Evolutionary conservation across 345 rosid species (phyloP), one percentile per base, ranked within the genome.

Genomic region (Carallia pectinifolia): DNA sequence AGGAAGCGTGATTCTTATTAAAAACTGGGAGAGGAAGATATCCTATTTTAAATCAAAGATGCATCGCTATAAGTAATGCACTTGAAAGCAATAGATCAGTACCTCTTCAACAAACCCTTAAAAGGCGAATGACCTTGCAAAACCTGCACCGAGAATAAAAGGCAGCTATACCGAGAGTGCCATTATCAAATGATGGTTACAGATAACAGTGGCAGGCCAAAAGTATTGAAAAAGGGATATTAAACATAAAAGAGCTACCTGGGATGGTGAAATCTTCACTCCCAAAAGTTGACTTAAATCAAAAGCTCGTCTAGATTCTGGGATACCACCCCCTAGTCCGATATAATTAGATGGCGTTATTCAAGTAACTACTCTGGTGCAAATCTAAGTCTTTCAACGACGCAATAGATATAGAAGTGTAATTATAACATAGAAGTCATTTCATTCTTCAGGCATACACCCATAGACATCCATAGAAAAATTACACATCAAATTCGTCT

Each of bases 71-170:
- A 44, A 53, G 53, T 54, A 19, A 62, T 5, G 48, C n/a, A n/a
- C 31, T 31, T 44, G 44, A 66, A 65, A 63, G 53, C 64, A 19
- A 60, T 48, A 30, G 53, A 33, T 31, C 29, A 29, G 31, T 64
- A 80, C 83, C 84, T 80, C 47, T 74, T 63, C 75, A 80, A 58
- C 58, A 85, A 76, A 72, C 68, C 76, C 69, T 73, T 82, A 37
- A 82, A 85, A 58, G 88, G 75, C 0, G 85, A 74, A 59, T 82
- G 88, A 19, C 88, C 88, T 36, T 82, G 84, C 67, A 80, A 77
- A 74, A 85, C 75, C 88, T 85, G 74, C 63, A 69, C 27, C 70
- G 64, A 62, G 60, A 74, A 66, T 60, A 69, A 53, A 48, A 59
- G 62, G 62, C 47, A 52, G 68, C 80, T 62, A 76, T 31, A 66